Base-by-base conservation (phyloP, 2,329 filamentous ascomycete genomes). In the Sclerotinia minor region DNA sequence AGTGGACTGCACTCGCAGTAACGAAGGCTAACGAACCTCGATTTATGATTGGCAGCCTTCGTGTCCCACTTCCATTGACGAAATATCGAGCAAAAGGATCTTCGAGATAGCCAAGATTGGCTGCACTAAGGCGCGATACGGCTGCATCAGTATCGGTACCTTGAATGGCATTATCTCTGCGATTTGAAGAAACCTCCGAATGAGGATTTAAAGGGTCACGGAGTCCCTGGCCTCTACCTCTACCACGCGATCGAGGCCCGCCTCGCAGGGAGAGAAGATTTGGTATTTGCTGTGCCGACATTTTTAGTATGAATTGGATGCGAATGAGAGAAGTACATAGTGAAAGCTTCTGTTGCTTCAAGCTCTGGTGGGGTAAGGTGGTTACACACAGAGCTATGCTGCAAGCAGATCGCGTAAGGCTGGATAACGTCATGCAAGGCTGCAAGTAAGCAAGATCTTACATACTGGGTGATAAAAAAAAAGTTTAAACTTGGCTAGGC, bases 111-210 rank as follows among this genome's bases (percentile, higher is more conserved):
- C 92, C 93, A 63, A 92, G 77, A 67, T 90, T 86, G 21, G 98
- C 92, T 17, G 94, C 94, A 77, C 94, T 98, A 79, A 96, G 81
- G 47, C 95, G 87, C 41, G 93, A 97, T 53, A 92, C 87, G 69
- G 92, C 92, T 35, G 95, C 95, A 81, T 99, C 95, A 69, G 89
- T 89, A 79, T 99, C 95, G 3, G 95, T 99, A 71, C 89, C 88
- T 78, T 96, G 94, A 68, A 99, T 89, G 52, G 90, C 85, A 69
- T 84, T 82, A 79, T 98, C 94, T 73, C 89, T 45, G 17, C 61
- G 67, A 41, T 35, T 53, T 5, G 60, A 45, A 52, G 61, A 52
- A 58, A 35, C 50, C 45, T 59, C 67, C 7, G 24, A 53, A 64
- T 64, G 58, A 26, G 58, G 49, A 29, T 64, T 67, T 38, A 64